These are phyloP conservation scores for Pyrenophora graminea DNA, from an alignment of 2,329 filamentous ascomycete species.

Conservation along the genomic window DNA sequence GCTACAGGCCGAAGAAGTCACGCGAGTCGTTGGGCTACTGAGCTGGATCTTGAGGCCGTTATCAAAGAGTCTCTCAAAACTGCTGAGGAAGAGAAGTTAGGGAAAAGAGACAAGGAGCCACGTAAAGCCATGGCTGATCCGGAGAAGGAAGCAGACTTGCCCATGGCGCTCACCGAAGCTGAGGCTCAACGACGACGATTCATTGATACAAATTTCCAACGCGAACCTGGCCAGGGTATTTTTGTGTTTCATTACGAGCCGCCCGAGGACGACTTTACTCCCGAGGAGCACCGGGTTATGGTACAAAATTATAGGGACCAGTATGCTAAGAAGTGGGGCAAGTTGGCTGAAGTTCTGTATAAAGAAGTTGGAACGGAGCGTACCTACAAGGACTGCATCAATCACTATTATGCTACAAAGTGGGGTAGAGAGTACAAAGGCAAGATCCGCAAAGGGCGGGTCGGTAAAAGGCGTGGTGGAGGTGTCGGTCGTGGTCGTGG, in stretches of 20 bases:
- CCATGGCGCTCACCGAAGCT: slow-evolving; percentile 67
- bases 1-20: slow-evolving; percentile 39
- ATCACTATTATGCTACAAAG: slow-evolving; percentile 84
- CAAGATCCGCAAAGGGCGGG: slow-evolving; percentile 56
- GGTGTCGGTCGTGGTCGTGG: slow-evolving; percentile 57
- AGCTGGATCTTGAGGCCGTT: slow-evolving; percentile 73
- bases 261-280: slow-evolving; percentile 73
- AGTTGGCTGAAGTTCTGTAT: slow-evolving; percentile 68
- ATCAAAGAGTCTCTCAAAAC: slow-evolving; percentile 69
- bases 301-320: slow-evolving; percentile 73
- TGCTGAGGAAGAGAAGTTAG: slow-evolving; percentile 71
- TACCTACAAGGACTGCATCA: slow-evolving; percentile 78
- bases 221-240: slow-evolving; percentile 69
- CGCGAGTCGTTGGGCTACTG: slow-evolving; percentile 54
- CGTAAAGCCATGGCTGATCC: slow-evolving; percentile 72
- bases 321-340: slow-evolving; percentile 80
- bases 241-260: slow-evolving; percentile 73
- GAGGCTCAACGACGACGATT: slow-evolving; percentile 64
- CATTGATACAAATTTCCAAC: slow-evolving; percentile 67
- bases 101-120: slow-evolving; percentile 64
- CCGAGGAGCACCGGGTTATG: slow-evolving; percentile 71
- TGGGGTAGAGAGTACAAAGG: slow-evolving; percentile 76
- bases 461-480: slow-evolving; percentile 37
- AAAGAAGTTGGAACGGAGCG: slow-evolving; percentile 57
- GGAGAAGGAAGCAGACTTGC: slow-evolving; percentile 76